These are phyloP conservation scores for Trichosporon asahii DNA, from an alignment of 1,284 basidiomycete genomes.

Conservation along the genomic window DNA sequence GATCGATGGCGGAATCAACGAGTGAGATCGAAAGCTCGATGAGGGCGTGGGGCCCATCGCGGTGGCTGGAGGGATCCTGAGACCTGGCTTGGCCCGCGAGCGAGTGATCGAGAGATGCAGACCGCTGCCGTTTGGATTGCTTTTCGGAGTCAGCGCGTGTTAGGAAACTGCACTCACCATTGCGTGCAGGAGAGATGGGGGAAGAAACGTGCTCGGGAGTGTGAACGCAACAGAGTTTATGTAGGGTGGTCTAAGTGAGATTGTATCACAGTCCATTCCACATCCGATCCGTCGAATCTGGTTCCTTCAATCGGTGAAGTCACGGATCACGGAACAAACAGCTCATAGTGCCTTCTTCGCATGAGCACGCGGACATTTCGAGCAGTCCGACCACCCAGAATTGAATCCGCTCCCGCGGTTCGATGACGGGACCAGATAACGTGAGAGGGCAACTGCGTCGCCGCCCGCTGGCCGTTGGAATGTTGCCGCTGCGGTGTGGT, in stretches of 20 bases:
- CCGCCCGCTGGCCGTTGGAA: neutral
- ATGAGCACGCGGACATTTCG: neutral
- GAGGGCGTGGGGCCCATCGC: slow-evolving; percentile 6
- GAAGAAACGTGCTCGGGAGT: neutral
- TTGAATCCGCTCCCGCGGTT: neutral
- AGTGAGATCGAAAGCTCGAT: slow-evolving; percentile 16
- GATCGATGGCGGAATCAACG: slow-evolving; percentile 35
- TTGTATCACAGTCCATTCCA: neutral
- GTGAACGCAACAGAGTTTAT: neutral
- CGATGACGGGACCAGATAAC: too few relatives aligned
- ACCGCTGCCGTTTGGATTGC: slow-evolving; percentile 3
- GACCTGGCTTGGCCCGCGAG: neutral
- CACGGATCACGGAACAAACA: too few relatives aligned
- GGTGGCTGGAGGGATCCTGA: neutral
- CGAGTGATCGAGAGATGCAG: slow-evolving; percentile 3
- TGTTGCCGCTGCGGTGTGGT: neutral
- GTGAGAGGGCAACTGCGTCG: too few relatives aligned
- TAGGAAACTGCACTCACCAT: neutral
- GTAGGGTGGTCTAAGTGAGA: neutral
- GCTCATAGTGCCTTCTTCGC: neutral
- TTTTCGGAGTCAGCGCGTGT: neutral
- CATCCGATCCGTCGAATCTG: neutral
- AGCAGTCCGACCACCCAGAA: neutral
- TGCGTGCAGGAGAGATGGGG: neutral
- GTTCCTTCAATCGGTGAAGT: neutral